Base-by-base conservation (phyloP, 768 basidiomycete species). In the Strobilomyces confusus region DNA sequence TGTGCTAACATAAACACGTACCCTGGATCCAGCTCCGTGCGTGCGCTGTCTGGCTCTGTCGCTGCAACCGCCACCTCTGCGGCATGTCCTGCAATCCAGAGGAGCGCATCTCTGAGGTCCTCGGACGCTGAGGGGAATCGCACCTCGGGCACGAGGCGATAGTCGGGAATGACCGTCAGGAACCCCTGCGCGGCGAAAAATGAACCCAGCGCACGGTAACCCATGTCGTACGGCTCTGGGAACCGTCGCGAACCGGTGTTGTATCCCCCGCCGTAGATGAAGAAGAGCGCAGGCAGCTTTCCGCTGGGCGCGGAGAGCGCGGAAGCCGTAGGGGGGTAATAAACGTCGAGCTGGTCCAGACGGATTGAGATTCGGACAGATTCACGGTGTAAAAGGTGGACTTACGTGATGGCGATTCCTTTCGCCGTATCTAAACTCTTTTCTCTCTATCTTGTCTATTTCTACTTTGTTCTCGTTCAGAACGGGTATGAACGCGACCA, bases 251-350 rank as follows among this genome's bases (percentile, higher is more conserved):
- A 70, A 1, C 86, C 86, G 0, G 66, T 63, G 55, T 69, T 69
- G 62, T 84, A 85, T 3, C 85, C 83, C 2, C 86, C 86, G 1
- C 86, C 86, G 55, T 89, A 87, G 38, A 81, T 55, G 67, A 79
- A 87, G 65, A 87, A 78, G 23, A 87, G 68, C 20, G 87, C 70
- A 0, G 82, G 81, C 0, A 75, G 69, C 48, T 66, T 69, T 22
- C 60, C 61, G 19, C 53, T 49, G 13, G 59, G 20, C 3, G 62
- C 68, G 7, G 63, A 59, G 7, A 65, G 58, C n/a, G 58, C 54
- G 12, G 62, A 53, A 6, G 63, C 45, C 3, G 69, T 34, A 2
- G 71, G 56, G 0, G 82, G 85, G 59, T 83, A 87, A 63, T 87
- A 89, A 0, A 87, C 72, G 58, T 87, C 86, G 30, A 87, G 76